Base-by-base conservation (phyloP, 306 rosid genomes). In the Citrullus mucosospermus region DNA sequence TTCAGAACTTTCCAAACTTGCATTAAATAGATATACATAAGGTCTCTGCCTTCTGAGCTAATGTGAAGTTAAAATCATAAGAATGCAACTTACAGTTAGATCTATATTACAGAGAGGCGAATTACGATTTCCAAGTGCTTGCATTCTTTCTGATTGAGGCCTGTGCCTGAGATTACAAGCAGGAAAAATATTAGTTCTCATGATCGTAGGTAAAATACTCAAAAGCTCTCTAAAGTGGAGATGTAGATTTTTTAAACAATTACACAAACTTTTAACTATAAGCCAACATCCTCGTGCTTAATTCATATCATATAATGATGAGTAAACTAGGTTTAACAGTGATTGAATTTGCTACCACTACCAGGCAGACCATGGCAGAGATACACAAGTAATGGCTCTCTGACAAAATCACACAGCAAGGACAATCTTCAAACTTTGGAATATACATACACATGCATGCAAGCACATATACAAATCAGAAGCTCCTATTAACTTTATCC, bases 41-140 rank as follows among this genome's bases (percentile, higher is more conserved):
- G 61, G 38, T 51, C 5, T 5, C 39, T 36, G 41, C 39, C 41
- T 71, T 50, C 28, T 57, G 38, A 76, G 36, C 44, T 17, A 34
- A 60, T n/a, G 68, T 17, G 74, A 62, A 78, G 67, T 28, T 30
- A 57, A 51, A 65, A 68, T 38, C 57, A 61, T 68, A 68, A n/a
- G 68, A 58, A 63, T 63, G 69, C 77, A 86, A 86, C 99, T 85
- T 85, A 93, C 99, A 84, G 79, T 86, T 82, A 96, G 86, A 89
- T 96, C 97, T 77, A 93, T 79, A 77, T 74, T 81, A 81, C 89
- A 54, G 59, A 91, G 80, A 15, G 92, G 96, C n/a, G 98, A 92
- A 77, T 86, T 89, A 83, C 79, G 95, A 84, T 80, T 83, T 80
- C 90, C 93, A 85, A 96, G 87, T 59, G 89, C 79, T 82, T 90